These are phyloP conservation scores for Mycena rosella DNA, from an alignment of 768 basidiomycete genomes.

Conservation along the genomic window DNA sequence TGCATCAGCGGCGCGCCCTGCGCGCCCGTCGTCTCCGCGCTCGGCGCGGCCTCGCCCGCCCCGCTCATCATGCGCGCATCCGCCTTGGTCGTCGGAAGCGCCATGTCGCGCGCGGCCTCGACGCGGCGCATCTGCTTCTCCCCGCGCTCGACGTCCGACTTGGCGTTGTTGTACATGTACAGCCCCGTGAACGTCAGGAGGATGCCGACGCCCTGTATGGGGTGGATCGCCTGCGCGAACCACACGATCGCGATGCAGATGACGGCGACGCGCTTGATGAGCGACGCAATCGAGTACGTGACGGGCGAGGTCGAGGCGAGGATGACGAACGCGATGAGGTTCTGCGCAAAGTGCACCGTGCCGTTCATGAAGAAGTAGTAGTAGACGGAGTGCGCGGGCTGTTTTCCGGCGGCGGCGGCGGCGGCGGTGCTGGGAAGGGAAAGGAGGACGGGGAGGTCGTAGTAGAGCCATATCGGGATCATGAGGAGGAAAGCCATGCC, in stretches of 20 bases:
- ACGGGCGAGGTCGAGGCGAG: slow-evolving; percentile 97
- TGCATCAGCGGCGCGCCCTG: slow-evolving; percentile 51
- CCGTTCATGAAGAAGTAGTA: slow-evolving; percentile 95
- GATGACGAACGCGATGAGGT: slow-evolving; percentile 97
- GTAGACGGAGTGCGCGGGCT: slow-evolving; percentile 72
- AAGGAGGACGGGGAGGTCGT: slow-evolving; percentile 82
- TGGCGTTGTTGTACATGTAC: slow-evolving; percentile 97
- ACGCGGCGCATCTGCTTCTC: slow-evolving; percentile 89
- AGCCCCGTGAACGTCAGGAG: slow-evolving; percentile 89
- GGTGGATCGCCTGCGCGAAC: slow-evolving; percentile 91
- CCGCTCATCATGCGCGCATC: slow-evolving; percentile 65
- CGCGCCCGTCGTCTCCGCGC: slow-evolving; percentile 51
- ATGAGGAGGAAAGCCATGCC: slow-evolving; percentile 95
- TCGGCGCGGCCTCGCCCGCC: slow-evolving; percentile 51
- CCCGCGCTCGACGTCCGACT: slow-evolving; percentile 91
- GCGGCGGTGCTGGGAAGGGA: slow-evolving; percentile 41
- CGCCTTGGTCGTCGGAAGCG: slow-evolving; percentile 75
- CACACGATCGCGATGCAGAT: slow-evolving; percentile 98
- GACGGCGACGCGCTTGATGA: slow-evolving; percentile 97
- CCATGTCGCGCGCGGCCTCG: slow-evolving; percentile 76
- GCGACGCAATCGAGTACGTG: slow-evolving; percentile 97
- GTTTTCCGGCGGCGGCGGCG: slow-evolving; percentile 50
- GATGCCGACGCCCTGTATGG: slow-evolving; percentile 91
- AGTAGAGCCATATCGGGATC: slow-evolving; percentile 95
- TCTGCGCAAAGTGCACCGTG: slow-evolving; percentile 96